Percentiles rank a stretch among this genome's conserved stretches.
These are phyloP conservation scores for Phytophthora litchii DNA, from an alignment of 352 stramenopile species.

Conservation along the genomic window DNA sequence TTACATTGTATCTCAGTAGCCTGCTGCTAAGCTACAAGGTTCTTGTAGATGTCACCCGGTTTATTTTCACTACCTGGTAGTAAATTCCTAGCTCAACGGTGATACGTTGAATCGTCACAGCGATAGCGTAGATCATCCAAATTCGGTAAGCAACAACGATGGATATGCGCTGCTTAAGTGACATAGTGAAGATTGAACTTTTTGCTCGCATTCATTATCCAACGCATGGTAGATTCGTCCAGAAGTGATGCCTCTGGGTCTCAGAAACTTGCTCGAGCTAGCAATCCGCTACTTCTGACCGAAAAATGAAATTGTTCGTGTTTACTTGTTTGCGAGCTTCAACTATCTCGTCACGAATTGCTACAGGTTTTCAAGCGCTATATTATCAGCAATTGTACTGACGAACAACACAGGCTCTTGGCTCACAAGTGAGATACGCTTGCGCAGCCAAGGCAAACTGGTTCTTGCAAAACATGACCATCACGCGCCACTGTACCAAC, in stretches of 20 bases:
- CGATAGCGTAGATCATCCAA: constrained; percentile 39
- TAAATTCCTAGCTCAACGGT: constrained; percentile 55
- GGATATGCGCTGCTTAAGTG: constrained; percentile 41
- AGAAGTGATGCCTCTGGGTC: constrained; percentile 38
- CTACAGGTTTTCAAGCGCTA: constrained; percentile 40
- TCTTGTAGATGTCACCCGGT: constrained; percentile 54
- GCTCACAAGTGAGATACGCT: constrained; percentile 41
- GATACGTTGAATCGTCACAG: constrained; percentile 34
- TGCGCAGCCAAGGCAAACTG: constrained; percentile 41
- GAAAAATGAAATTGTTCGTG: constrained; percentile 45
- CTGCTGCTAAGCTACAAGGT: constrained; percentile 35
- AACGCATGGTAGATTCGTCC: constrained; percentile 41
- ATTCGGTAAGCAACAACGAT: constrained; percentile 43
- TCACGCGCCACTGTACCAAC: constrained; percentile 34
- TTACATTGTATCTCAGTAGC: not conserved
- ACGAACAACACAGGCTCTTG: constrained; percentile 44
- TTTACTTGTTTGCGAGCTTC: constrained; percentile 42
- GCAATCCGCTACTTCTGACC: constrained; percentile 46
- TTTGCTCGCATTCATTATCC: constrained; percentile 42
- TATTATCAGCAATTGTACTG: constrained; percentile 41
- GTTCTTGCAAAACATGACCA: constrained; percentile 33
- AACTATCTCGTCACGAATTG: constrained; percentile 38
- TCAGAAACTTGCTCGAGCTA: constrained; percentile 37
- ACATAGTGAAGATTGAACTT: constrained; percentile 41
- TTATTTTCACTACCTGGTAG: constrained; percentile 65